Evolutionary conservation across 73 alveolate genomes (phyloP).

Genomic region (Diophrys sp.): DNA sequence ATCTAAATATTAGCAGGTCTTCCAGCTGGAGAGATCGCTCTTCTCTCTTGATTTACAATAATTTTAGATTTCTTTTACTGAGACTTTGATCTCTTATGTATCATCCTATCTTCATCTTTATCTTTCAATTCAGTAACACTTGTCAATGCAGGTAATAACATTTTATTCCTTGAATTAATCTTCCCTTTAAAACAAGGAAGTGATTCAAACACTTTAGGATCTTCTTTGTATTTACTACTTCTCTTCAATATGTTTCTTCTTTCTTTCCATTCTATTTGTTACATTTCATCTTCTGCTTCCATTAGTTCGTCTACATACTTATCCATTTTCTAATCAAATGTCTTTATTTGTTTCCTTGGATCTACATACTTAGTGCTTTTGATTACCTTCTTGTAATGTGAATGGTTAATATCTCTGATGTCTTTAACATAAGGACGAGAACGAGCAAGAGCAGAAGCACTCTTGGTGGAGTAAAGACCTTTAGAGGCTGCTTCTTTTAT

Average conservation of each 20-base stretch:
- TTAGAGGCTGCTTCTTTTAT: background rate
- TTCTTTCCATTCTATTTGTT: background rate
- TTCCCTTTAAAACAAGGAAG: background rate
- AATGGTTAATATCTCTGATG: background rate
- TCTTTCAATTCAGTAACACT: too few relatives aligned
- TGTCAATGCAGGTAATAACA: too few relatives aligned
- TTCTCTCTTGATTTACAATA: background rate
- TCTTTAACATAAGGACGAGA: background rate
- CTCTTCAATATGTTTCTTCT: background rate
- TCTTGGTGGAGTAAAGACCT: background rate
- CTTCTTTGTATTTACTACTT: background rate
- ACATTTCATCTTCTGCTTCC: background rate
- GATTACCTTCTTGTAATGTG: background rate
- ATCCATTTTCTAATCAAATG: background rate
- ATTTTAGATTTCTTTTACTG: background rate
- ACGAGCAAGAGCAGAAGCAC: background rate
- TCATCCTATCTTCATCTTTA: background rate
- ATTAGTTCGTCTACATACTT: background rate
- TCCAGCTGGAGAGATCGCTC: background rate
- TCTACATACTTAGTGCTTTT: background rate
- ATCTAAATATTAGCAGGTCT: too few relatives aligned
- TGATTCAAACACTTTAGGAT: background rate
- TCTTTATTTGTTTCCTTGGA: background rate
- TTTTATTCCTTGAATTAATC: too few relatives aligned
- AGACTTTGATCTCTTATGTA: background rate